Evolutionary conservation across 177 flowering plant genomes (phyloP), one percentile per base, ranked within the genome.

Genomic region (Vitis hybrid): DNA sequence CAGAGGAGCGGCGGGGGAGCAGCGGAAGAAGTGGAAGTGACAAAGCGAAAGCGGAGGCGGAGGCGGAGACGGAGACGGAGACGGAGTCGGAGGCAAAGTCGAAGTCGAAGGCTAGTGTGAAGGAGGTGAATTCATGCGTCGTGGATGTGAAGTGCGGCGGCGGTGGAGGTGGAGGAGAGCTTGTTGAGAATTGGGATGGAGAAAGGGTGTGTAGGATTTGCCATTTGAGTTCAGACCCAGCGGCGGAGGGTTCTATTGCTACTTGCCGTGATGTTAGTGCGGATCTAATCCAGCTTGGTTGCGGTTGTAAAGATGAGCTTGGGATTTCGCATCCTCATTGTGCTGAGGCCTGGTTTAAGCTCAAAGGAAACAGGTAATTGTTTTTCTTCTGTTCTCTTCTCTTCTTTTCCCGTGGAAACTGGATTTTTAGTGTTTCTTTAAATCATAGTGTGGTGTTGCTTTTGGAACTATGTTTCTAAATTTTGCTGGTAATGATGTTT

Each of bases 271-370:
- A 40, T 3, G 14, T 57, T 30, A 51, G 40, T 2, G 54, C 48
- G 60, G 83, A 80, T 15, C 70, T 89, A 52, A 77, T 83, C 50
- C 76, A 68, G 69, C 87, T 87, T 61, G 93, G 93, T 61, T 89
- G 93, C 68, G 83, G 79, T 2, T 89, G 93, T 64, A 87, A 85
- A 80, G 87, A 79, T 54, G 90, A 89, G 70, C 89, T 89, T 11
- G 90, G 88, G n/a, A 69, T 76, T 71, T 86, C 87, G 0, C 93
- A 89, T 72, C 56, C 18, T 68, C 76, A 74, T 59, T 89, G 93
- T 58, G 93, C 89, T 13, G 89, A 88, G 77, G 85, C 88, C 1
- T 88, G 92, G 92, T 88, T 88, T 66, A 87, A 76, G 79, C 82
- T 81, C 1, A 88, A 70, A 75, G 92, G 92, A 66, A 87, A 88